These are phyloP conservation scores for Geopyxis carbonaria DNA, from an alignment of 495 filamentous ascomycete species.

Conservation along the genomic window DNA sequence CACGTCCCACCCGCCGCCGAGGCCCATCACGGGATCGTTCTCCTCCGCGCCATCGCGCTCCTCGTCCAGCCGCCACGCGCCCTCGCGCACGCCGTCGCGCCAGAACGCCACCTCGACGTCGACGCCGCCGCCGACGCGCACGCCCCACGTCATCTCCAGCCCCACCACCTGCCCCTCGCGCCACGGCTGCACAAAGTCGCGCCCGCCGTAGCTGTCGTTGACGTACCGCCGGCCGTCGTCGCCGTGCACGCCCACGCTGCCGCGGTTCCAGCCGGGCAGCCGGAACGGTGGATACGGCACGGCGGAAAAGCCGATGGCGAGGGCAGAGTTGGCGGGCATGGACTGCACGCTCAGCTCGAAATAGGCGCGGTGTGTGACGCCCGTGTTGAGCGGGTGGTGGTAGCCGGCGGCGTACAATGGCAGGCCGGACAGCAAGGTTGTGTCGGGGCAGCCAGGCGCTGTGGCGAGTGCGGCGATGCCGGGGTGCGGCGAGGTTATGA, in stretches of 20 bases:
- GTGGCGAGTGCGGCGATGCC: constrained; percentile 26
- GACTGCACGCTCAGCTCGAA: constrained; percentile 52
- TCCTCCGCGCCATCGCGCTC: constrained; percentile 51
- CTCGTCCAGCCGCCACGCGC: constrained; percentile 72
- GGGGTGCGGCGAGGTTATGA: constrained; percentile 28
- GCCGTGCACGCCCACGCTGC: constrained; percentile 67
- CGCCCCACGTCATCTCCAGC: constrained; percentile 16
- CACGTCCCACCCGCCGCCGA: constrained; percentile 68
- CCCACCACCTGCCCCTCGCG: constrained; percentile 39
- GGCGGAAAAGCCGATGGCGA: constrained; percentile 63
- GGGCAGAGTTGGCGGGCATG: constrained; percentile 28
- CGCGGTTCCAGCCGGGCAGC: constrained; percentile 81
- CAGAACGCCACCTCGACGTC: constrained; percentile 55
- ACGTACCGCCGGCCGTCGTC: constrained; percentile 80
- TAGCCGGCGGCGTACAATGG: constrained; percentile 56
- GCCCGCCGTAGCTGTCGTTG: constrained; percentile 73
- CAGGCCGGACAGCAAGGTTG: constrained; percentile 45
- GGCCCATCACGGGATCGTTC: constrained; percentile 44
- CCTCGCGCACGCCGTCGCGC: constrained; percentile 44
- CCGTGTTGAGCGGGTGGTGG: constrained; percentile 48
- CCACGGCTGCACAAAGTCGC: constrained; percentile 47
- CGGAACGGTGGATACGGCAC: constrained; percentile 76
- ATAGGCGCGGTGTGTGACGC: constrained; percentile 36
- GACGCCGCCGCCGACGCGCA: neutral
- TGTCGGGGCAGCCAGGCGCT: constrained; percentile 26